Evolutionary conservation across 129 eudicot species (phyloP).

Genomic region (Glebionis coronaria): DNA sequence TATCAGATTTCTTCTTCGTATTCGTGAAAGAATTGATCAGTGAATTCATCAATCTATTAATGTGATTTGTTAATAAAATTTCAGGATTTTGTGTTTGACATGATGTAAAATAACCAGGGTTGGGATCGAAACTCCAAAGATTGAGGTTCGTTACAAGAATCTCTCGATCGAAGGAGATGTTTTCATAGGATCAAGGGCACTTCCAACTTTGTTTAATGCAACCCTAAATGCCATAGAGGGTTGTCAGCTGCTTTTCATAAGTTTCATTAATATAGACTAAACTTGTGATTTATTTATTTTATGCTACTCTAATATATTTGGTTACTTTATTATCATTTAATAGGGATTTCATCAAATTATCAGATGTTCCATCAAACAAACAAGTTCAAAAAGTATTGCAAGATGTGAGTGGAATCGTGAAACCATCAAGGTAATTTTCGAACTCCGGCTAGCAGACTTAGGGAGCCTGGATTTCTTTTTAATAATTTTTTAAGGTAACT

Average conservation of each 20-base stretch:
- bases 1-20: conserved; percentile 52
- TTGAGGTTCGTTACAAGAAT: conserved; percentile 70
- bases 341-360: conserved; percentile 60
- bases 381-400: conserved; percentile 55
- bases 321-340: neutral
- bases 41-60: conserved; percentile 22
- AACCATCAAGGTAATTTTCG: conserved; percentile 66
- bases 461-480: too few relatives aligned
- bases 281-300: too few relatives aligned
- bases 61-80: too few relatives aligned
- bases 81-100: neutral
- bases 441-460: conserved; percentile 4
- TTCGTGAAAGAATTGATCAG: conserved; percentile 70
- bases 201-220: conserved; percentile 67
- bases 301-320: neutral
- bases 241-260: neutral
- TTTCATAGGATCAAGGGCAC: conserved; percentile 69
- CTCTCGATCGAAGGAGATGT: conserved; percentile 73
- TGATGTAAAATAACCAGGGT: conserved; percentile 45
- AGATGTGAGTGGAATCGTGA: conserved; percentile 68
- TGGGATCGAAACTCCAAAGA: conserved; percentile 54
- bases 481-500: too few relatives aligned
- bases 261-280: neutral
- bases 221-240: conserved; percentile 67
- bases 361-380: conserved; percentile 65